Conservation (phyloP, 129 eudicot genomes). For the Ambrosia trifida region DNA sequence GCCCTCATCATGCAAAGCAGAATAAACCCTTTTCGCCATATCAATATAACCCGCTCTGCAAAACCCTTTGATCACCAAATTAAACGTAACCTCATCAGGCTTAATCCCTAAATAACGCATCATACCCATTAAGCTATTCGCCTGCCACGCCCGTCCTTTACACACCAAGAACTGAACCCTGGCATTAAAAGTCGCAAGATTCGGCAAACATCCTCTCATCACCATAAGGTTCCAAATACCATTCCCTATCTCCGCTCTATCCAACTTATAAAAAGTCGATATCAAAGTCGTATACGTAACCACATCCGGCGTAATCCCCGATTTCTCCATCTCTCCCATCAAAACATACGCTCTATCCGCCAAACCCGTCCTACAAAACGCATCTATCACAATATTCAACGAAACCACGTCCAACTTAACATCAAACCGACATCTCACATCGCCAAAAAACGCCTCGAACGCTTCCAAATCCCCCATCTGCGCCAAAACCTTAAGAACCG, state of each 20-base stretch:
- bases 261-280: constrained; percentile 58
- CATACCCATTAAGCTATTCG: constrained; percentile 67
- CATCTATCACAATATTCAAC: constrained; percentile 67
- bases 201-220: constrained; percentile 69
- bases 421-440: constrained; percentile 40
- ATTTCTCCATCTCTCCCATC: constrained; percentile 65
- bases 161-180: constrained; percentile 81
- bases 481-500: constrained; percentile 66
- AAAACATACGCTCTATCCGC: constrained; percentile 59
- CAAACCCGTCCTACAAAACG: constrained; percentile 63
- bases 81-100: constrained; percentile 80
- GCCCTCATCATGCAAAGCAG: constrained; percentile 62
- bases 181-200: constrained; percentile 76
- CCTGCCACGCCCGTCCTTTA: constrained; percentile 74
- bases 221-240: constrained; percentile 92
- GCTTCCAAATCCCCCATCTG: constrained; percentile 47
- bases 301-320: constrained; percentile 70
- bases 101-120: constrained; percentile 50
- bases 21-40: constrained; percentile 82
- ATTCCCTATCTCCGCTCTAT: constrained; percentile 57
- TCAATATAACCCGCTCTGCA: constrained; percentile 57
- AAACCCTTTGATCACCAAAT: constrained; percentile 88
- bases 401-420: constrained; percentile 55
- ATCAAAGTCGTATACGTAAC: constrained; percentile 71
- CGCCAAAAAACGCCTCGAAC: constrained; percentile 49